Conservation (phyloP, 306 rosid genomes). For the Notholithocarpus densiflorus region DNA sequence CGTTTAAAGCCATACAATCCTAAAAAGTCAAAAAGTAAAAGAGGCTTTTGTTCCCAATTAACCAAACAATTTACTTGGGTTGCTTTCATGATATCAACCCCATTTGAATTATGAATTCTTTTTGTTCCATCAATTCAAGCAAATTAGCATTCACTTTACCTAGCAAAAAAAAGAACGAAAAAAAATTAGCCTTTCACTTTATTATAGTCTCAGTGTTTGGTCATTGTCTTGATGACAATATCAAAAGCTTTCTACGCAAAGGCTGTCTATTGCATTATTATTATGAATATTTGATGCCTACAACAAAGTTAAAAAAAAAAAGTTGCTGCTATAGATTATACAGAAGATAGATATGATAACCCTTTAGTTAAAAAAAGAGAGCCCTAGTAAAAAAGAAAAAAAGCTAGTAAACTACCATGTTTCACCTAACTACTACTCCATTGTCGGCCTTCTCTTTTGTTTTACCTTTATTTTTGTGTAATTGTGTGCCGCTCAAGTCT, state of each 20-base stretch:
- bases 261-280: neutral
- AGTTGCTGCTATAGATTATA: neutral
- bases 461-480: conserved; percentile 18
- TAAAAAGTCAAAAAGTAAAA: conserved; percentile 58
- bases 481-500: conserved; percentile 29
- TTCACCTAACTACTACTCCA: neutral
- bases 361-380: neutral
- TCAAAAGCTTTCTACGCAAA: neutral
- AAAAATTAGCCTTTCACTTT: neutral
- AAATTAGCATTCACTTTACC: neutral
- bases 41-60: conserved; percentile 48
- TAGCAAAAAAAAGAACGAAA: no score
- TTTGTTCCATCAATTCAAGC: neutral
- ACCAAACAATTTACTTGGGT: conserved; percentile 51
- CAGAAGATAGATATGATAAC: neutral
- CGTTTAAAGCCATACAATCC: conserved; percentile 36
- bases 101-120: neutral
- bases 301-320: neutral
- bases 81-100: conserved; percentile 19
- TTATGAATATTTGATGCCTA: neutral
- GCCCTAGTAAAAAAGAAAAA: neutral
- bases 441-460: neutral
- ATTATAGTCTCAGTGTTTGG: neutral
- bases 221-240: neutral
- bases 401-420: no score